phyloP scores from a whole-genome alignment of 1,139 yeast genomes.

The Yamadazyma songkhlaensis region DNA sequence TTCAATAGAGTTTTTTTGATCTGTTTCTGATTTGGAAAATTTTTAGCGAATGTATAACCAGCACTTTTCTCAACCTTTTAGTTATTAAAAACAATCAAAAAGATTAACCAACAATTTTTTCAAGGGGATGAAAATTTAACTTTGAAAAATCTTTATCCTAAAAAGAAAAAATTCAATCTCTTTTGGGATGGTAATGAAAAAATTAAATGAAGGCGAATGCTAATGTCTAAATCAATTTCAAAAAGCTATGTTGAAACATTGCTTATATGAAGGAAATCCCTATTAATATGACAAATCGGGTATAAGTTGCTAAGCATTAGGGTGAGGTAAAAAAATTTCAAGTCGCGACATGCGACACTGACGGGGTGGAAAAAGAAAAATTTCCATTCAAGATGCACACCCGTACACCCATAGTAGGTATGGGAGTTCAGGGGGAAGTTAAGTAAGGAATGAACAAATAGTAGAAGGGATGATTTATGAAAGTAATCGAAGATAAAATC shows the following conservation, averaged over 20 bases:
- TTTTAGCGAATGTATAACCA: slow-evolving; percentile 1
- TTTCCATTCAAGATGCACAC: not conserved
- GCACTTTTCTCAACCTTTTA: too few species aligned
- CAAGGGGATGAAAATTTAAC: too few species aligned
- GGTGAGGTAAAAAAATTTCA: slow-evolving; percentile 2
- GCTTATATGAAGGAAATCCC: slow-evolving; percentile 2
- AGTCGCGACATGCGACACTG: slow-evolving; percentile 1
- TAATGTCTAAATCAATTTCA: not conserved
- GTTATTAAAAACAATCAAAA: too few species aligned
- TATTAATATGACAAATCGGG: slow-evolving; percentile 4
- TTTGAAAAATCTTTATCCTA: not conserved
- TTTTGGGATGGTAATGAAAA: slow-evolving; percentile 1
- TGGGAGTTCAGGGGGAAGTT: too few species aligned
- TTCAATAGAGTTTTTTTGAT: not conserved
- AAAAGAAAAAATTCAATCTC: slow-evolving; percentile 3
- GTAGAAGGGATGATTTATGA: too few species aligned
- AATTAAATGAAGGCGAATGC: slow-evolving; percentile 3
- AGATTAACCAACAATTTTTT: too few species aligned
- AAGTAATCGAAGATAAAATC: too few species aligned
- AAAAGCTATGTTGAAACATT: slow-evolving; percentile 2
- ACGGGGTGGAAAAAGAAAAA: not conserved
- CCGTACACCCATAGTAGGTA: not conserved
- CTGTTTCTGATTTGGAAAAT: not conserved
- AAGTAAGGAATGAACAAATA: too few species aligned
- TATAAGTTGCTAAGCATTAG: slow-evolving; percentile 2